Evolutionary conservation across 2,329 filamentous ascomycete species (phyloP).

Genomic region (Penicillium italicum): DNA sequence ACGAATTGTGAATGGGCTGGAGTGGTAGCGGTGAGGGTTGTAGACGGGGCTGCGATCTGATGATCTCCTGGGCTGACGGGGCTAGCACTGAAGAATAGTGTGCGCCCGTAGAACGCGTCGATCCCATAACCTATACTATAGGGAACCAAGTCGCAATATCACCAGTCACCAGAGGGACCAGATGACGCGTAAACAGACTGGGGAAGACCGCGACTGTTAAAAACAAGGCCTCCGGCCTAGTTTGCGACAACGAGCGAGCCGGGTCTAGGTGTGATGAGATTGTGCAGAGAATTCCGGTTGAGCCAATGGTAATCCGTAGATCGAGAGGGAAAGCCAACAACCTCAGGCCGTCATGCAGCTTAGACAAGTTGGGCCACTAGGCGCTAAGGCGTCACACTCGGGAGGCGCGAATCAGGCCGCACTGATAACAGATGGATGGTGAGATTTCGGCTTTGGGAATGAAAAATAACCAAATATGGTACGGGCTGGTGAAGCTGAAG

Average conservation of each 20-base stretch:
- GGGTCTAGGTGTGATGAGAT: constrained; percentile 9
- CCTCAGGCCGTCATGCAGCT: constrained; percentile 25
- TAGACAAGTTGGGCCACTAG: constrained; percentile 26
- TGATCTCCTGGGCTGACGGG: constrained; percentile 35
- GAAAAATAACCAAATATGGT: neutral
- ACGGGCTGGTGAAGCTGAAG: neutral
- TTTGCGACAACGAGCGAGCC: constrained; percentile 15
- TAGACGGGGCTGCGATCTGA: constrained; percentile 40
- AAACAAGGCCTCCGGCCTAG: constrained; percentile 6
- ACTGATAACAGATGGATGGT: constrained; percentile 1
- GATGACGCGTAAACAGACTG: constrained; percentile 28
- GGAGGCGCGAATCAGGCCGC: constrained; percentile 17
- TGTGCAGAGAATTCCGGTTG: constrained; percentile 16
- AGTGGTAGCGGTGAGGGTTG: constrained; percentile 54
- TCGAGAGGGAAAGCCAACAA: constrained; percentile 9
- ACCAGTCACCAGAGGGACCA: constrained; percentile 17
- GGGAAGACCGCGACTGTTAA: constrained; percentile 12
- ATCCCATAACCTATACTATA: constrained; percentile 32
- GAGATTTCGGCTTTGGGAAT: neutral
- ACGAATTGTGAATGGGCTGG: constrained; percentile 38
- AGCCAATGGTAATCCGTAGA: constrained; percentile 12
- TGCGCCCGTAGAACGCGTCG: constrained; percentile 47
- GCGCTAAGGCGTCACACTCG: constrained; percentile 24
- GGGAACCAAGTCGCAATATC: constrained; percentile 11
- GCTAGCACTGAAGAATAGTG: constrained; percentile 58